Evolutionary conservation across 495 filamentous ascomycete species (phyloP).

Genomic region (Friedmanniomyces simplex): DNA sequence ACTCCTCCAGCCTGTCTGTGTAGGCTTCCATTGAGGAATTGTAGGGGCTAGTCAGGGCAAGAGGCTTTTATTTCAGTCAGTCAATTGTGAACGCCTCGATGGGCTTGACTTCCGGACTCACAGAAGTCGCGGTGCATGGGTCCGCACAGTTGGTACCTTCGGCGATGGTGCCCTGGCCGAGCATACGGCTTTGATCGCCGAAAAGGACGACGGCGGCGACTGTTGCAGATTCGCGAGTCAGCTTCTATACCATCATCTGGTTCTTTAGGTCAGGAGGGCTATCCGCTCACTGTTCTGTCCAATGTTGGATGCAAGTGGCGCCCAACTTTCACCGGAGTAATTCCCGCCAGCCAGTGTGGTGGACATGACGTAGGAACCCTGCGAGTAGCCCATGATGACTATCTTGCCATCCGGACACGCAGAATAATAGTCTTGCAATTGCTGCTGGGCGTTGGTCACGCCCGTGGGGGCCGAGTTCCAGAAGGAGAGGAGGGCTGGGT

Average conservation of each 20-base stretch:
- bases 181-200: neutral
- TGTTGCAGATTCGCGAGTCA: too few species aligned
- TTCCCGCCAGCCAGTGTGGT: neutral
- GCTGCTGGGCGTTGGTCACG: neutral
- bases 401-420: neutral
- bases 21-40: neutral
- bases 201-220: slow-evolving; percentile 2
- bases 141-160: neutral
- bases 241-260: too few species aligned
- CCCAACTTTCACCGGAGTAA: neutral
- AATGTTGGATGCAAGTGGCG: neutral
- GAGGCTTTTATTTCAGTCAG: neutral
- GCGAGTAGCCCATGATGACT: neutral
- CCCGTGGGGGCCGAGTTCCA: neutral
- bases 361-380: neutral
- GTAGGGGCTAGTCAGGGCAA: neutral
- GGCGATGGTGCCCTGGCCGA: neutral
- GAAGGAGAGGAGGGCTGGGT: slow-evolving; percentile 1
- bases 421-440: neutral
- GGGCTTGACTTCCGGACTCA: too few species aligned
- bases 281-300: neutral
- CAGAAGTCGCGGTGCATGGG: neutral
- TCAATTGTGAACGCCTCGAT: too few species aligned
- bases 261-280: neutral
- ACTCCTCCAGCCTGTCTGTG: neutral